Base-by-base conservation (phyloP, 2,329 filamentous ascomycete species). In the Cladosporium sp. region DNA sequence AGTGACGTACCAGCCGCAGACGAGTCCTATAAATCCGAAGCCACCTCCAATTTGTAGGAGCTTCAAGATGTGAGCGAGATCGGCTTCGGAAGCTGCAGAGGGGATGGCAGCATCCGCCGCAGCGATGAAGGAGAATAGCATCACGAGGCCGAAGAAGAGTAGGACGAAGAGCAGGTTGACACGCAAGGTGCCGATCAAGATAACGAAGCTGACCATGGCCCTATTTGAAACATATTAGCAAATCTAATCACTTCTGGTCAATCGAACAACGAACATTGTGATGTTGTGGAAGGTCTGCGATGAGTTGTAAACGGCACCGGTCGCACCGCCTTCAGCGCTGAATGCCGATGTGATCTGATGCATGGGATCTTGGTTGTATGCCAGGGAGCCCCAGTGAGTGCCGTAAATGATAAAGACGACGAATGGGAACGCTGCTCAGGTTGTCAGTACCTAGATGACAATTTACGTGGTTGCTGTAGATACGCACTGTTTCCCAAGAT, bases 381-480 rank as follows among this genome's bases (percentile, higher is more conserved):
- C 73, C 8, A 74, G 66, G 34, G 65, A 67, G 44, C 68, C 61
- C 73, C 72, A 74, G 64, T 74, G 72, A 47, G 55, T 66, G 32
- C 73, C 73, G 65, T 70, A 75, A 64, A 71, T 70, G 64, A 74
- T 63, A 60, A 75, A 75, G 47, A 75, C 71, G 30, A 71, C 68
- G 58, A 73, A 71, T 0, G 73, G 72, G 55, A 74, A 74, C 12
- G 73, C 64, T 65, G 26, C 11, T 24, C 7, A 24, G 1, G 10
- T 8, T 12, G 57, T 65, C 41, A 65, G 47, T n/a, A 24, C 44
- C 38, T 58, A 44, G 41, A 18, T 26, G 11, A 21, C 3, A 21
- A 6, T 3, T 32, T 14, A 12, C 1, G 7, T 15, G 15, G 15
- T 41, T 2, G 32, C 15, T n/a, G 7, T 34, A 66, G 69, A 1